phyloP scores from a whole-genome alignment of 139 green algal species.

The Micractinium sp. region DNA sequence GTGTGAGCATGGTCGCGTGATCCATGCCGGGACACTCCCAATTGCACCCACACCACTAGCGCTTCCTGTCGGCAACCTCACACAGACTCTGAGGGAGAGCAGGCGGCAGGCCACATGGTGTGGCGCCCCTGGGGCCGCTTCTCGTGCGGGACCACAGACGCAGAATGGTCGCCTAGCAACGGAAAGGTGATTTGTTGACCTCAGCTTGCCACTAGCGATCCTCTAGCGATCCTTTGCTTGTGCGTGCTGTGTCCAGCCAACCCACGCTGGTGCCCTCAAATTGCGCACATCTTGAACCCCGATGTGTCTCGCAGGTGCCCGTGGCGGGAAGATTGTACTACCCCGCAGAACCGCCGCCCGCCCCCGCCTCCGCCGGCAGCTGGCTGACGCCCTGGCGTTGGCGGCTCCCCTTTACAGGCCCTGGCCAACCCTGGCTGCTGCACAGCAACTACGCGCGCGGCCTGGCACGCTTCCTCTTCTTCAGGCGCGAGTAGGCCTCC shows the following conservation, averaged over 20 bases:
- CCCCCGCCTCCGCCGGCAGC: background rate
- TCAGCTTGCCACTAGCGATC: no score
- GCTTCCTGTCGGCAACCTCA: no score
- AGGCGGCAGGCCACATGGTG: background rate
- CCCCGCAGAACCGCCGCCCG: background rate
- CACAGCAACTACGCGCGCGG: conserved; percentile 14
- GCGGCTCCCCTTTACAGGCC: background rate
- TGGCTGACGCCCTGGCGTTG: background rate
- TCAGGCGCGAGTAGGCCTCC: background rate
- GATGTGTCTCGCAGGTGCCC: background rate
- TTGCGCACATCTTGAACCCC: no score
- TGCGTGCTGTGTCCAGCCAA: no score
- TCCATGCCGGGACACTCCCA: no score
- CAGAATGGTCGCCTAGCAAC: background rate
- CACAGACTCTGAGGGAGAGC: no score
- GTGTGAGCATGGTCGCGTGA: no score
- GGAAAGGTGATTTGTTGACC: background rate
- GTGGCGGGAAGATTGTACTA: background rate
- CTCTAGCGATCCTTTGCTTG: no score
- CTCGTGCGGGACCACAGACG: background rate
- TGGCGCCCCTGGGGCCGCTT: background rate
- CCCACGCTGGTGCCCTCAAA: no score
- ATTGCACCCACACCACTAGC: no score
- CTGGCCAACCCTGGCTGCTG: background rate
- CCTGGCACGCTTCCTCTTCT: conserved; percentile 31